Evolutionary conservation across 352 stramenopile species (phyloP).

Genomic region (Globisporangium paddicum): DNA sequence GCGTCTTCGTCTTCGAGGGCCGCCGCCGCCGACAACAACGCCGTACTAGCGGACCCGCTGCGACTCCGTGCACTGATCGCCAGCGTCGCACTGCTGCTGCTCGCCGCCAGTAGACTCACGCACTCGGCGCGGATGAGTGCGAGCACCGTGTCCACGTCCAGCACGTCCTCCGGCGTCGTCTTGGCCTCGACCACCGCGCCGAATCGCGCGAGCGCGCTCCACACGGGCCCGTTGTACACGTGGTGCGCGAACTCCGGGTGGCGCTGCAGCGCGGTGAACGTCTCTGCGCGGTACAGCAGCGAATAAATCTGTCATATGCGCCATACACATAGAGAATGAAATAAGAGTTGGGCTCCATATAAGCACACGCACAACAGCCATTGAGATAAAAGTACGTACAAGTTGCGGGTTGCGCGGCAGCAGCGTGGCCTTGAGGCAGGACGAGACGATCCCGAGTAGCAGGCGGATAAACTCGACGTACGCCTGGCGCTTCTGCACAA

Average conservation of each 20-base stretch:
- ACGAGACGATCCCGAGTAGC: conserved; percentile 57
- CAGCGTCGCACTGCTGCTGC: conserved; percentile 22
- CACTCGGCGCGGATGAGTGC: conserved; percentile 68
- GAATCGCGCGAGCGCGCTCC: conserved; percentile 63
- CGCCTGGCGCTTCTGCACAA: conserved; percentile 47
- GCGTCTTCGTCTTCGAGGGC: conserved; percentile 44
- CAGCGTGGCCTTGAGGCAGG: conserved; percentile 57
- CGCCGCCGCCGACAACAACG: no score
- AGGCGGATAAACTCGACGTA: conserved; percentile 81
- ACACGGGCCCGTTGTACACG: conserved; percentile 57
- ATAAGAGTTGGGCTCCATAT: background rate
- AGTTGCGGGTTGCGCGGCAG: conserved; percentile 76
- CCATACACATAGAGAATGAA: no score
- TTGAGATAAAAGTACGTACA: conserved; percentile 25
- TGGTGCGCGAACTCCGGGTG: conserved; percentile 57
- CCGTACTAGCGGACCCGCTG: background rate
- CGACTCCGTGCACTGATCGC: conserved; percentile 6
- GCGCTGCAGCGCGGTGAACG: conserved; percentile 45
- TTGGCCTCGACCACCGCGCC: conserved; percentile 57
- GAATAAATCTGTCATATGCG: conserved; percentile 91
- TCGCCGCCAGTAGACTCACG: conserved; percentile 53
- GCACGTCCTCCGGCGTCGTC: conserved; percentile 41
- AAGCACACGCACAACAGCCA: background rate
- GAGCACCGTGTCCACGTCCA: conserved; percentile 64
- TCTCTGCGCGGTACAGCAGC: conserved; percentile 60